A percentile compares a stretch with the other conserved stretches of the same genome.
phyloP scores from a whole-genome alignment of 2,329 filamentous ascomycete genomes.

The Monosporascus sp. region DNA sequence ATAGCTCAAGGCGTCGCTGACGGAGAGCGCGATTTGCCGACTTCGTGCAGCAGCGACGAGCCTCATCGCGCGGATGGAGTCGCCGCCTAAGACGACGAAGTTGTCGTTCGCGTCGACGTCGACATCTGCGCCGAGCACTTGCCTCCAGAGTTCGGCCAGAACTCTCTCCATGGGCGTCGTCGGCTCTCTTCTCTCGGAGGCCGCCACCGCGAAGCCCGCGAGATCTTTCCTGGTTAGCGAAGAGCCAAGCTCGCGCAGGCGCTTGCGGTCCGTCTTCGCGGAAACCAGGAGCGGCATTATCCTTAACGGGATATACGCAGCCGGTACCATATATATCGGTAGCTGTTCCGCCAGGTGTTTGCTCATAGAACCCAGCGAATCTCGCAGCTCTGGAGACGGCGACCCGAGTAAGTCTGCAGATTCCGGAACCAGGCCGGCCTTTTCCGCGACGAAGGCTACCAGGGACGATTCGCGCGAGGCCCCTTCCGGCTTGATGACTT shows the following conservation, averaged over 20 bases:
- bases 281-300: constrained; percentile 44
- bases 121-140: constrained; percentile 30
- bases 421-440: constrained; percentile 22
- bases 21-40: constrained; percentile 34
- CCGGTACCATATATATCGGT: constrained; percentile 43
- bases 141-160: constrained; percentile 32
- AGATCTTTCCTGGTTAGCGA: constrained; percentile 37
- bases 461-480: constrained; percentile 36
- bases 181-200: constrained; percentile 30
- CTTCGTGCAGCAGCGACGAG: constrained; percentile 39
- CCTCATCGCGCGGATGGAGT: constrained; percentile 48
- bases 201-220: constrained; percentile 26
- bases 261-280: constrained; percentile 46
- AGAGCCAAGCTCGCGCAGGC: constrained; percentile 38
- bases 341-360: constrained; percentile 28
- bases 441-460: constrained; percentile 37
- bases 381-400: constrained; percentile 18
- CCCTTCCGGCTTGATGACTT: constrained; percentile 42
- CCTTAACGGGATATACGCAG: constrained; percentile 39
- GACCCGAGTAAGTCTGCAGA: constrained; percentile 18
- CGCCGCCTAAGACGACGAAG: constrained; percentile 31
- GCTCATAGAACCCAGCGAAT: constrained; percentile 23
- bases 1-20: constrained; percentile 41
- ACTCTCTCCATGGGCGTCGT: constrained; percentile 33
- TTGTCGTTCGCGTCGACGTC: constrained; percentile 26